Evolutionary conservation across 352 stramenopile species (phyloP), one percentile per base, ranked within the genome.

Genomic region (Globisporangium lucens): DNA sequence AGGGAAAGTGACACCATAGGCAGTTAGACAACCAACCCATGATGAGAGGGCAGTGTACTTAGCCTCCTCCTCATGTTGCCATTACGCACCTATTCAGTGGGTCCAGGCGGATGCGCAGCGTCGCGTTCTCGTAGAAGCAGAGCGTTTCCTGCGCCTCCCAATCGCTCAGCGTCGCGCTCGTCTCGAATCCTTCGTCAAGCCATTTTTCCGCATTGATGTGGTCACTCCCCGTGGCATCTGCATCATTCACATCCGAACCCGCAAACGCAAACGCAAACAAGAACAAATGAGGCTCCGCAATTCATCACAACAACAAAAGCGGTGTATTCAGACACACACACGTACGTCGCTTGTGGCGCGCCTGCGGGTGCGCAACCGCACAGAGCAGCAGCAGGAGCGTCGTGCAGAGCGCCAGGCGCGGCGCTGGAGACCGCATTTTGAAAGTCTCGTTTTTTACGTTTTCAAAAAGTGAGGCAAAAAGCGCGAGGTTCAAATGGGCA

Each of bases 41-140:
- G n/a, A 24, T 9, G n/a, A 57, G 4, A 2, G n/a, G 17, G 2
- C n/a, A 22, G 4, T 20, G 8, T 47, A 7, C 24, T 24, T 24
- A 24, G 61, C 15, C 6, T 41, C 41, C 2, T n/a, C 6, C 6
- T 49, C 4, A 30, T 60, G 29, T 9, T 15, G 15, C 27, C 41
- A 10, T 51, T 36, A 68, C 41, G 30, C 65, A 88, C 83, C 79
- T 95, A 71, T 91, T 86, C 51, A 93, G 70, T 10, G 82, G 69
- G 56, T 95, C 87, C 61, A 94, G 67, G 3, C 85, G 84, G 30
- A 93, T 76, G 27, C 79, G 81, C 29, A 95, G 77, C 63, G 85
- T 89, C 17, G 87, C 74, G 57, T 93, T 93, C 36, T 89, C 80
- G 27, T 77, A 82, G 65, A 95, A 95, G 62, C 87, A 91, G 61